Evolutionary conservation across 371 early-diverging fungal species (phyloP), one percentile per base, ranked within the genome.

Genomic region (Umbelopsis sp.): DNA sequence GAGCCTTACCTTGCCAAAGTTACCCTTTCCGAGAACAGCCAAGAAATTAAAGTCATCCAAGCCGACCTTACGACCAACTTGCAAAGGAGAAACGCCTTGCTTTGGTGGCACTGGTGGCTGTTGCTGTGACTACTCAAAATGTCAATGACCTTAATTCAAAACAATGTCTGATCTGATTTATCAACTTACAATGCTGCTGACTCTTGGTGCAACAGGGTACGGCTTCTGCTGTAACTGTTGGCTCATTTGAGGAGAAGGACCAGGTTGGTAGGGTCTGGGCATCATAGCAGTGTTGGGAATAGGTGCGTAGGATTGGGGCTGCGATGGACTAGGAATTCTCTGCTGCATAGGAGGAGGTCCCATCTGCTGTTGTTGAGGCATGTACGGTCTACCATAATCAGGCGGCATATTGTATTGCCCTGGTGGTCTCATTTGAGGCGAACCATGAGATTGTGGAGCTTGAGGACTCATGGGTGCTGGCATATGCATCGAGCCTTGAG

Each of bases 1-100:
- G 38, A 20, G 25, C 37, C 18, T 25, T 64, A 93, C 91, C 85
- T 99, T 99, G 69, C 99, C 99, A 87, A 98, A 99, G 76, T 94
- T 96, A 44, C 99, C 99, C 73, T 93, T 94, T 52, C 99, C 99
- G 25, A 99, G 79, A 2, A 98, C 97, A 29, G 94, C 93, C 66
- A 97, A 71, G 68, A 99, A 93, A 65, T 88, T 86, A 74, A 98
- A 99, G 75, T 98, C 95, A 12, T 87, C 85, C 57, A 88, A 66
- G 6, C 79, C 80, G 38, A 86, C 81, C 66, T 83, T 84, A 25
- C 75, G 80, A 29, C 75, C 74, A 20, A 46, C 65, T 53, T 73
- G 69, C 53, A 66, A 25, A 44, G 67, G 72, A 51, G 62, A 66
- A 50, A 75, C 48, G 16, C 48, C 51, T 24, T 69, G 66, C 18